Base-by-base conservation (phyloP, 176 grass and related monocot genomes). In the Guadua angustifolia region DNA sequence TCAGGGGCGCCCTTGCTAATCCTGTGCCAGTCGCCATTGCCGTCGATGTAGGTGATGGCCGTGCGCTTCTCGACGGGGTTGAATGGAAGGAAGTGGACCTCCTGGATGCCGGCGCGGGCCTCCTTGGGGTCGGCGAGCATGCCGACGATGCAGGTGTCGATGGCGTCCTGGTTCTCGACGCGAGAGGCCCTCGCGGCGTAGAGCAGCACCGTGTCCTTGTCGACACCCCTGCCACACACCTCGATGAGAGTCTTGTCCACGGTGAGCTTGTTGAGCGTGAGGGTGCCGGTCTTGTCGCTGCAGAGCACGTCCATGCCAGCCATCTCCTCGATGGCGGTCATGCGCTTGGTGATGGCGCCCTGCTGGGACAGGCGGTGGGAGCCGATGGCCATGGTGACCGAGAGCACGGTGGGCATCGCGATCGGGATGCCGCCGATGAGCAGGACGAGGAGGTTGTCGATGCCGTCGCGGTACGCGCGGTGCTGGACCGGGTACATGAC, bases 291-390 rank as follows among this genome's bases (percentile, higher is more conserved):
- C 92, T 97, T 97, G 80, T 97, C 95, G 50, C 95, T 97, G 88
- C 95, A 97, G 17, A 97, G 84, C 73, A 97, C 95, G 81, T 97
- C 95, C 95, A 97, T 97, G 56, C 95, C 92, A 19, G 95, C 95
- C 95, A 97, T 97, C 75, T 97, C 95, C 86, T 97, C 95, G 76
- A 97, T 97, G 70, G 95, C 95, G 3, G 95, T 97, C 95, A 97
- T 97, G 78, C 95, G 89, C 86, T 97, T 97, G 74, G 95, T 97
- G 80, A 97, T 97, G 62, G 95, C 95, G 42, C 95, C 95, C 81
- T 97, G 95, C 78, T 97, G 79, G 2, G 95, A 97, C 14, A 97
- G 78, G 2, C 95, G 90, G 86, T 97, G 95, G 38, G 95, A 97
- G 2, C 95, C 95, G n/a, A 97, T 97, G 45, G 95, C 95, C 95